These are phyloP conservation scores for Wickerhamomyces canadensis DNA, from an alignment of 805 yeast genomes.

Conservation along the genomic window DNA sequence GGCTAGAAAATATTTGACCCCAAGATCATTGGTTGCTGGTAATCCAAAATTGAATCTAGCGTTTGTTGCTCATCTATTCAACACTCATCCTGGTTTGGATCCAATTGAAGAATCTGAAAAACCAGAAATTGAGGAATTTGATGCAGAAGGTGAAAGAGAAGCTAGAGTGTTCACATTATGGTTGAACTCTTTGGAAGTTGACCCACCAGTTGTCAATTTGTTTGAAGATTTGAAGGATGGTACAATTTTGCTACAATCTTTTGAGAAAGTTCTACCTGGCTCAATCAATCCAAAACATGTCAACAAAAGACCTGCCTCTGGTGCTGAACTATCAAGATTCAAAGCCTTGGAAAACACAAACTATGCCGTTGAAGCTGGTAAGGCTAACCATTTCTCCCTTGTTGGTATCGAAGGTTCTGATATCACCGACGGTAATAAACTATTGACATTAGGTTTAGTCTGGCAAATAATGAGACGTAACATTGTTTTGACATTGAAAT, in stretches of 20 bases:
- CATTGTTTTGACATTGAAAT: slow-evolving; percentile 76
- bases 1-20: slow-evolving; percentile 91
- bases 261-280: slow-evolving; percentile 93
- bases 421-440: slow-evolving; percentile 87
- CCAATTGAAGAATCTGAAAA: slow-evolving; percentile 89
- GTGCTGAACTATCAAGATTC: slow-evolving; percentile 77
- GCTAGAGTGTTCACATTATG: slow-evolving; percentile 97
- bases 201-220: slow-evolving; percentile 85
- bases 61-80: slow-evolving; percentile 94
- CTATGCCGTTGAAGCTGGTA: slow-evolving; percentile 96
- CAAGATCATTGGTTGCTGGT: slow-evolving; percentile 89
- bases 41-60: slow-evolving; percentile 96
- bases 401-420: slow-evolving; percentile 99
- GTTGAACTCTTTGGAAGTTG: slow-evolving; percentile 94
- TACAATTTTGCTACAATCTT: slow-evolving; percentile 81
- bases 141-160: slow-evolving; percentile 99
- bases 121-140: slow-evolving; percentile 95
- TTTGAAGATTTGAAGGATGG: slow-evolving; percentile 97
- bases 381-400: slow-evolving; percentile 83
- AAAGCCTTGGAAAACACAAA: slow-evolving; percentile 97
- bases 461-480: slow-evolving; percentile 99
- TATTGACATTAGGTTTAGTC: slow-evolving; percentile 85
- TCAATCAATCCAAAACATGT: slow-evolving; percentile 73
- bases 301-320: slow-evolving; percentile 76
- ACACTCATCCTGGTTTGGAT: slow-evolving; percentile 94